phyloP scores from a whole-genome alignment of 768 basidiomycete genomes.

The Asterophora lycoperdoides region DNA sequence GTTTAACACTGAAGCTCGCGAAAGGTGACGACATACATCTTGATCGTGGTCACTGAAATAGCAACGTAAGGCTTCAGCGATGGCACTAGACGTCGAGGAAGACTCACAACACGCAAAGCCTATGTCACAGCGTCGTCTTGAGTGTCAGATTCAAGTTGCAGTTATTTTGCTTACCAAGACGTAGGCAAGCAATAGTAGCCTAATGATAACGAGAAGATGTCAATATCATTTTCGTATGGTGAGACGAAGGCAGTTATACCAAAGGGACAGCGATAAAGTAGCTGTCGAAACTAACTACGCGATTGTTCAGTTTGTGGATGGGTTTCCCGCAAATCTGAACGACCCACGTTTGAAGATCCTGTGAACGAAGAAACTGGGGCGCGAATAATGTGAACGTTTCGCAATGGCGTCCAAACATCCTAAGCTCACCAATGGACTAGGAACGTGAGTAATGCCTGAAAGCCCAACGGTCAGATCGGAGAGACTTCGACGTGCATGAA shows the following conservation, averaged over 20 bases:
- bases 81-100: no score
- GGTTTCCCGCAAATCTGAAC: background rate
- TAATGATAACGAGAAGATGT: background rate
- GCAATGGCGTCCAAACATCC: no score
- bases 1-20: no score
- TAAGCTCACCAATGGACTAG: slow-evolving; percentile 35
- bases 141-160: no score
- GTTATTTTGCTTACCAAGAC: no score
- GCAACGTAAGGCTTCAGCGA: no score
- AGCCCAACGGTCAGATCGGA: background rate
- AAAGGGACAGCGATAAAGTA: no score
- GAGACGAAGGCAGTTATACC: no score
- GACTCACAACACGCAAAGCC: background rate
- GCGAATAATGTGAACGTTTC: no score
- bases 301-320: background rate
- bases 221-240: background rate
- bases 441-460: slow-evolving; percentile 37
- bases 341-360: slow-evolving; percentile 27
- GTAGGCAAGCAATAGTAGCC: no score
- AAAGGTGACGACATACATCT: no score
- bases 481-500: background rate
- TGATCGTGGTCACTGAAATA: no score
- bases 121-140: background rate
- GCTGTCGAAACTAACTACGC: slow-evolving; percentile 16
- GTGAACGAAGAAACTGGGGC: slow-evolving; percentile 29